A percentile compares a stretch with the other conserved stretches of the same genome.
Evolutionary conservation across 2,329 filamentous ascomycete genomes (phyloP).

Genomic region (Aspergillus aculeatinus): DNA sequence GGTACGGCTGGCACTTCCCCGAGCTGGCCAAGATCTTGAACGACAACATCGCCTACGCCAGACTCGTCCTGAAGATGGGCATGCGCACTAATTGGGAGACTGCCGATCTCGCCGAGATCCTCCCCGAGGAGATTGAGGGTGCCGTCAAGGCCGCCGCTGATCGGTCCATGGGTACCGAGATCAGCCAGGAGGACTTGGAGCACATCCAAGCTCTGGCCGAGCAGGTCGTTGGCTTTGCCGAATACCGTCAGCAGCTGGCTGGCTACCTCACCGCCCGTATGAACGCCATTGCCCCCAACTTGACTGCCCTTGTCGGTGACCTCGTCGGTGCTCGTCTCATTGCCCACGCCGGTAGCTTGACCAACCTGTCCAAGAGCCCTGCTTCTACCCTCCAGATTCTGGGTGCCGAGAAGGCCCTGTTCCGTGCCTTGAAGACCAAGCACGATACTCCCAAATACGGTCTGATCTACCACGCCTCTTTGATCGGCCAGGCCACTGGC

Average conservation of each 20-base stretch:
- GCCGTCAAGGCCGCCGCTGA: slow-evolving; percentile 93
- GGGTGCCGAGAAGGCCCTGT: slow-evolving; percentile 96
- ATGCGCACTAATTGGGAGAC: slow-evolving; percentile 77
- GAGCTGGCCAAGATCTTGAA: slow-evolving; percentile 96
- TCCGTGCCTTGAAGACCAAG: slow-evolving; percentile 98
- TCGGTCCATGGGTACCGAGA: slow-evolving; percentile 98
- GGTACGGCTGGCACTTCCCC: slow-evolving; percentile 99
- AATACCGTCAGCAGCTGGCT: slow-evolving; percentile 84
- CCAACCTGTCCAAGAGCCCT: slow-evolving; percentile 92
- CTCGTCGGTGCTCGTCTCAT: slow-evolving; percentile 93
- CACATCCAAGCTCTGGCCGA: slow-evolving; percentile 91
- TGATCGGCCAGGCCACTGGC: slow-evolving; percentile 94
- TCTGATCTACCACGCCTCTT: slow-evolving; percentile 85
- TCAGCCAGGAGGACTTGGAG: slow-evolving; percentile 84
- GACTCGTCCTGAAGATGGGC: slow-evolving; percentile 83
- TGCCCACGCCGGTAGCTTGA: slow-evolving; percentile 87
- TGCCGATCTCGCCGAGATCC: slow-evolving; percentile 80
- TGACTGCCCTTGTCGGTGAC: slow-evolving; percentile 89
- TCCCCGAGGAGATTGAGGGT: slow-evolving; percentile 91
- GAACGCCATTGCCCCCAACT: slow-evolving; percentile 93
- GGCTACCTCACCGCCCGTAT: slow-evolving; percentile 90
- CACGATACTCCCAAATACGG: slow-evolving; percentile 99
- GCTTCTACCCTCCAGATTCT: slow-evolving; percentile 97
- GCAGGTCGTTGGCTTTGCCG: slow-evolving; percentile 87
- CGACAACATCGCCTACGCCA: slow-evolving; percentile 92